Evolutionary conservation across 2,329 filamentous ascomycete species (phyloP), one percentile per base, ranked within the genome.

Genomic region (Pseudogymnoascus destructans): DNA sequence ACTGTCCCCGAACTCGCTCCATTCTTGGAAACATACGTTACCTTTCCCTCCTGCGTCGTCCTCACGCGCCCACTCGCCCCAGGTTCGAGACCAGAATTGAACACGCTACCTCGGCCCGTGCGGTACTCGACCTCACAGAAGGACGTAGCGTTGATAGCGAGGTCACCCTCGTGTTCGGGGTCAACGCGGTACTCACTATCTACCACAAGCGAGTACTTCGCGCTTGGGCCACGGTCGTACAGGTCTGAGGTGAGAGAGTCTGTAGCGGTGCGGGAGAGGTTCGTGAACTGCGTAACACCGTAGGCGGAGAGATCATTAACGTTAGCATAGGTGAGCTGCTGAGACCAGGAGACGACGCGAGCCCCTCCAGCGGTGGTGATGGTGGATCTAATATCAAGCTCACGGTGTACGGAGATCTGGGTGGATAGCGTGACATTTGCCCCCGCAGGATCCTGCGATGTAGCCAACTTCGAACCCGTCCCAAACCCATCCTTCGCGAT

Each of bases 341-440:
- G 86, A 5, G 69, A 71, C 85, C 85, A 89, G 2, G 71, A 68
- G 5, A 73, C 73, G 0, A 67, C 61, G 5, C 67, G 64, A 23
- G 69, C 67, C 3, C 76, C 75, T 4, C 70, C 68, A 15, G 79
- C 75, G 4, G 79, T 79, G 11, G 70, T 70, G 13, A 86, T 69
- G 0, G 67, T 72, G 3, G 82, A 80, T 9, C 69, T 73, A 57
- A 86, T 72, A 1, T 72, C 74, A 7, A 89, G 66, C 1, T 66
- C 70, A 9, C 86, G 79, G 25, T 75, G 69, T 0, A 83, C 83
- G 0, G 72, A 67, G 0, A 86, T 76, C 1, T 72, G 74, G 66
- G 87, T 86, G 3, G 72, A 70, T 11, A 90, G 71, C 0, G 80
- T 79, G 60, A 79, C 74, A 64, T 85, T 85, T 3, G 73, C 73